phyloP scores from a whole-genome alignment of 768 basidiomycete species.

The Trichaptum fuscoviolaceum region DNA sequence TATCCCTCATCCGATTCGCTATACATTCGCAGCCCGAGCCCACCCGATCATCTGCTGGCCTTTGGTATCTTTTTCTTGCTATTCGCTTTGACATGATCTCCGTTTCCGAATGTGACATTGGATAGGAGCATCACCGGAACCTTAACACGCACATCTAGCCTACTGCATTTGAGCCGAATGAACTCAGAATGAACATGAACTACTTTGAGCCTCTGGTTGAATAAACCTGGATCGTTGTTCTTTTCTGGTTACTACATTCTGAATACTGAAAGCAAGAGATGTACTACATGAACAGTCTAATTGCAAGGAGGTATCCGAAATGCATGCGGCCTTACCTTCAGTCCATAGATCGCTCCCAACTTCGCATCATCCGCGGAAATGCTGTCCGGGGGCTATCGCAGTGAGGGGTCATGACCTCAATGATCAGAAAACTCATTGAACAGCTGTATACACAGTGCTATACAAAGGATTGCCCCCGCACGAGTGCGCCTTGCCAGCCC shows the following conservation, averaged over 20 bases:
- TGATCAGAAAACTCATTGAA: background rate
- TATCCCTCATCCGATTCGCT: background rate
- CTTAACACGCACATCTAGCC: background rate
- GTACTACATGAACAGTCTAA: background rate
- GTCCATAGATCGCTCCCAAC: background rate
- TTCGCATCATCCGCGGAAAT: background rate
- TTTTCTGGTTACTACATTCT: background rate
- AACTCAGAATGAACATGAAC: background rate
- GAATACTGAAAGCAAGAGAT: background rate
- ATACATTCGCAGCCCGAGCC: background rate
- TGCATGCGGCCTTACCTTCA: background rate
- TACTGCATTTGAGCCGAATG: no score
- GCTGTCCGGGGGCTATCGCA: background rate
- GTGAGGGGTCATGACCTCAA: background rate
- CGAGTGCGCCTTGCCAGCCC: background rate
- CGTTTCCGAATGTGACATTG: background rate
- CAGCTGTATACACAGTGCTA: background rate
- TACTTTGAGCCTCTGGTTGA: background rate
- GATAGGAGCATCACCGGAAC: background rate
- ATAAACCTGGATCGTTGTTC: background rate
- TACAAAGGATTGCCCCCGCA: background rate
- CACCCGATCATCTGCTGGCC: background rate
- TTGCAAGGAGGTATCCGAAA: background rate
- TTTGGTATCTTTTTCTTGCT: background rate
- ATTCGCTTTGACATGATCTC: background rate